phyloP scores from a whole-genome alignment of 306 rosid genomes.

The Senna siamea region DNA sequence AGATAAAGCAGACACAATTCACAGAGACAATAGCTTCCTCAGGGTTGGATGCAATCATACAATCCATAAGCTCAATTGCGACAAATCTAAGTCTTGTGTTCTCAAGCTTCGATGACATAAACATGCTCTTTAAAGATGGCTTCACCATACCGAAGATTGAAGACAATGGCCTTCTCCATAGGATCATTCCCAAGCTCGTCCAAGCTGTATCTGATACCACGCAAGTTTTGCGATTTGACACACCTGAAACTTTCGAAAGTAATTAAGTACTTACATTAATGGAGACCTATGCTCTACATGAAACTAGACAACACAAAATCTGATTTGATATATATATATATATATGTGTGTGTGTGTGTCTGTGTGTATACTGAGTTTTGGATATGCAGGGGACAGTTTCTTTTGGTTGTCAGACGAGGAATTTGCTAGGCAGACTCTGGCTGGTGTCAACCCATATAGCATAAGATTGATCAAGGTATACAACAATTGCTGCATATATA shows the following conservation, averaged over 20 bases:
- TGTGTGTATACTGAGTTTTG: too few relatives aligned
- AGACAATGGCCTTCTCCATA: constrained; percentile 33
- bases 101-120: constrained; percentile 51
- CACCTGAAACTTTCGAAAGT: constrained; percentile 53
- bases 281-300: too few relatives aligned
- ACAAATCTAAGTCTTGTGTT: constrained; percentile 40
- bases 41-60: constrained; percentile 42
- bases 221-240: constrained; percentile 50
- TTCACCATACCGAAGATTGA: constrained; percentile 33
- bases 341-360: too few relatives aligned
- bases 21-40: constrained; percentile 38
- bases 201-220: constrained; percentile 33
- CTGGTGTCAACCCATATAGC: constrained; percentile 54
- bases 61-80: constrained; percentile 39
- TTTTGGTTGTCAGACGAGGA: constrained; percentile 83
- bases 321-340: too few relatives aligned
- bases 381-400: constrained; percentile 73
- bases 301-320: too few relatives aligned
- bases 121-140: constrained; percentile 55
- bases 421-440: constrained; percentile 61
- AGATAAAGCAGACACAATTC: constrained; percentile 52
- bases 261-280: too few relatives aligned
- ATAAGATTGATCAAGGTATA: constrained; percentile 49
- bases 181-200: constrained; percentile 45
- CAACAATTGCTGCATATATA: too few relatives aligned